A percentile compares a stretch with the other conserved stretches of the same genome.
Conservation (phyloP, 2,329 filamentous ascomycete genomes). For the Phaeosphaeria sp. region DNA sequence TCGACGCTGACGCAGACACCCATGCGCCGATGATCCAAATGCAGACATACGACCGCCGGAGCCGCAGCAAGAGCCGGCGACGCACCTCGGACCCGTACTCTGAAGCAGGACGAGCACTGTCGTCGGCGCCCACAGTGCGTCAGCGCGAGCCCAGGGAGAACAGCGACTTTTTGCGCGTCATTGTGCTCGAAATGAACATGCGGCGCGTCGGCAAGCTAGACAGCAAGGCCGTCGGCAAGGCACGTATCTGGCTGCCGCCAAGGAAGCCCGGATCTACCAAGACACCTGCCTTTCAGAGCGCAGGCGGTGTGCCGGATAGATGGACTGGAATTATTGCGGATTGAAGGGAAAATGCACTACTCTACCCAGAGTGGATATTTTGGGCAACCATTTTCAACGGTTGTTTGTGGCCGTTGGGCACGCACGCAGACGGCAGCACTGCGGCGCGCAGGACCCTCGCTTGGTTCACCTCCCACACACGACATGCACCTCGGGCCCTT, state of each 20-base stretch:
- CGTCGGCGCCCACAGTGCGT: slow-evolving; percentile 54
- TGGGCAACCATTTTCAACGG: slow-evolving; percentile 4
- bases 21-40: slow-evolving; percentile 66
- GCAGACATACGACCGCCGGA: slow-evolving; percentile 63
- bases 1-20: slow-evolving; percentile 43
- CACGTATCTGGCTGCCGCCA: slow-evolving; percentile 67
- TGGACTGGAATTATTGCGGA: slow-evolving; percentile 42
- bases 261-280: slow-evolving; percentile 49
- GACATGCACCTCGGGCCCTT: neutral
- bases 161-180: slow-evolving; percentile 67
- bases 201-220: slow-evolving; percentile 68
- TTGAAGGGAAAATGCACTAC: slow-evolving; percentile 6
- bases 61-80: slow-evolving; percentile 35
- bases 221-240: slow-evolving; percentile 60
- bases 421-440: slow-evolving; percentile 10
- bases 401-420: slow-evolving; percentile 24
- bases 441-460: slow-evolving; percentile 9
- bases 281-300: slow-evolving; percentile 30
- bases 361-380: neutral
- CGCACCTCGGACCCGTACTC: slow-evolving; percentile 47
- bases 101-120: slow-evolving; percentile 52
- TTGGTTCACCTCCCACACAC: slow-evolving; percentile 4
- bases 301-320: slow-evolving; percentile 42
- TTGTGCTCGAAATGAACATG: slow-evolving; percentile 74
- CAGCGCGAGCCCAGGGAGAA: slow-evolving; percentile 71